These are phyloP conservation scores for Huiozyma sinensis DNA, from an alignment of 805 yeast species.

Conservation along the genomic window DNA sequence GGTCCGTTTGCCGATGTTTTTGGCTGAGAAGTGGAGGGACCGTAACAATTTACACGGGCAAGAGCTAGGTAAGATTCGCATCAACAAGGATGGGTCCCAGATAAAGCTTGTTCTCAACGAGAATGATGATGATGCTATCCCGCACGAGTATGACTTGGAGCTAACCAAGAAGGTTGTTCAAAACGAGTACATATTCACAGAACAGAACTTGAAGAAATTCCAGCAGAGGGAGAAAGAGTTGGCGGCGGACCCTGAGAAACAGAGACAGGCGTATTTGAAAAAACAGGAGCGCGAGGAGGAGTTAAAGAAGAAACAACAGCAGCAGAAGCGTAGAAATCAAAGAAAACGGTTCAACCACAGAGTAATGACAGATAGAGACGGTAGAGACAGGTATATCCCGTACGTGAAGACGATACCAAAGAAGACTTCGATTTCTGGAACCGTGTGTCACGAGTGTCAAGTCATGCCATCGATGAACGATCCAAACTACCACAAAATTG, in stretches of 20 bases:
- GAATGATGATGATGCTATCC: conserved; percentile 44
- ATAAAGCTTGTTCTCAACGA: conserved; percentile 52
- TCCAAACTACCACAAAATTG: conserved; percentile 55
- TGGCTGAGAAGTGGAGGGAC: conserved; percentile 73
- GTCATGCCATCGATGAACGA: conserved; percentile 71
- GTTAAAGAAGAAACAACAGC: conserved; percentile 30
- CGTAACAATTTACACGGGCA: conserved; percentile 55
- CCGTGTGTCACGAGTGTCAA: conserved; percentile 86
- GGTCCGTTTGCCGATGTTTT: conserved; percentile 78
- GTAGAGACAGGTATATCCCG: conserved; percentile 49
- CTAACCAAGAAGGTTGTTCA: conserved; percentile 70
- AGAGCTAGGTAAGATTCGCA: conserved; percentile 70
- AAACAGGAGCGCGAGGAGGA: conserved; percentile 29
- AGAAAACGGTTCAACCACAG: conserved; percentile 26
- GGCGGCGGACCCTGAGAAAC: conserved; percentile 30
- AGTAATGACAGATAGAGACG: conserved; percentile 31
- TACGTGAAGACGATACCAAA: conserved; percentile 82
- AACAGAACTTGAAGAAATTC: conserved; percentile 62
- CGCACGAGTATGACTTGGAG: conserved; percentile 74
- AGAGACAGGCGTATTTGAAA: conserved; percentile 26
- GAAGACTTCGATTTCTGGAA: conserved; percentile 77
- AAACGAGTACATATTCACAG: conserved; percentile 81
- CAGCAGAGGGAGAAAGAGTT: conserved; percentile 28
- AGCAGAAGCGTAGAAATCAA: conserved; percentile 30
- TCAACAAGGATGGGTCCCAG: conserved; percentile 40